These are phyloP conservation scores for Salmacisia buchloeana DNA, from an alignment of 1,284 basidiomycete species.

Conservation along the genomic window DNA sequence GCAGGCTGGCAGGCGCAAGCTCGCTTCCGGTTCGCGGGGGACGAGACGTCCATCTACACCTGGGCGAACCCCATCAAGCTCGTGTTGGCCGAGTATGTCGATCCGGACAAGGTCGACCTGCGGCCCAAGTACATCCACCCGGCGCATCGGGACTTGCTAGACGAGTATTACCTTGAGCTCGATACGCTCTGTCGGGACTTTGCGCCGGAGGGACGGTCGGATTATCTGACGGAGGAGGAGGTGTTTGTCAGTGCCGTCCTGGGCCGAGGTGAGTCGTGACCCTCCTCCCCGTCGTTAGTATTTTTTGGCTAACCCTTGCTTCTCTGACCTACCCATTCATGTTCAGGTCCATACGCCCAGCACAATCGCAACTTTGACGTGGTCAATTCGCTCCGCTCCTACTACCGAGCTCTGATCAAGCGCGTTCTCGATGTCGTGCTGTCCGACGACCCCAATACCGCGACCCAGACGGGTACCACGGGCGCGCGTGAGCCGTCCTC, in stretches of 20 bases:
- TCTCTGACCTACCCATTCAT: not conserved
- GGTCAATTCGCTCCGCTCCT: not conserved
- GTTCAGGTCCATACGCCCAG: not conserved
- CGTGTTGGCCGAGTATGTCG: not conserved
- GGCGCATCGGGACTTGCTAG: not conserved
- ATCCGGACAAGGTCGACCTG: not conserved
- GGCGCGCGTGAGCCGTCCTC: not conserved
- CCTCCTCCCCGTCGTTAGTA: not conserved
- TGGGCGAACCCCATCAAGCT: conserved; percentile 2
- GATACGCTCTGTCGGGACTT: not conserved
- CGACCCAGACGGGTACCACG: not conserved
- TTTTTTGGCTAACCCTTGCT: not conserved
- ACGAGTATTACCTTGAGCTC: conserved; percentile 4
- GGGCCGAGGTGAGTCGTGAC: not conserved
- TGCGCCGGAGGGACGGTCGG: not conserved
- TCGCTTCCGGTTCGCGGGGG: not conserved
- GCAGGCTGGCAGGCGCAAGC: not conserved
- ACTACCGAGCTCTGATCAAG: not conserved
- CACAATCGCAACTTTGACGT: conserved; percentile 4
- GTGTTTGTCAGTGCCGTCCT: not conserved
- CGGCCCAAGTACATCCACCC: not conserved
- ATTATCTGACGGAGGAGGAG: conserved; percentile 4
- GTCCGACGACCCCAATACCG: not conserved
- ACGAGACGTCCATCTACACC: not conserved
- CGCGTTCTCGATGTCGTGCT: not conserved